Percentiles rank a stretch among this genome's conserved stretches.
Evolutionary conservation across 2,329 filamentous ascomycete species (phyloP).

Genomic region (Orbilia oligospora): DNA sequence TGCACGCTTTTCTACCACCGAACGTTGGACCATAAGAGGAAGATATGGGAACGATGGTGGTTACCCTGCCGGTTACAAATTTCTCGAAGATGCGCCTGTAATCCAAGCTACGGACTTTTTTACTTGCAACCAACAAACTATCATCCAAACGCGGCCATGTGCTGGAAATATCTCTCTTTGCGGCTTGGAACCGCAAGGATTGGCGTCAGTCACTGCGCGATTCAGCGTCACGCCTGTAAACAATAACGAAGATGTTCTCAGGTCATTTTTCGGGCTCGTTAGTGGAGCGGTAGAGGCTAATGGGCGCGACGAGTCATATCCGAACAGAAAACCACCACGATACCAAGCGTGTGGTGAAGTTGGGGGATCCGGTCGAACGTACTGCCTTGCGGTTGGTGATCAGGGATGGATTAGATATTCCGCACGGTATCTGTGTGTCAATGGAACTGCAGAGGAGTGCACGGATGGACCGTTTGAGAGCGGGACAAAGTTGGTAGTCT

Average conservation of each 20-base stretch:
- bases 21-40: slow-evolving; percentile 1
- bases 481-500: slow-evolving; percentile 20
- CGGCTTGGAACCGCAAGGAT: not conserved
- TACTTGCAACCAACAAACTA: not conserved
- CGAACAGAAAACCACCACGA: not conserved
- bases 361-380: not conserved
- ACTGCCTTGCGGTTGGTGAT: not conserved
- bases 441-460: slow-evolving; percentile 27
- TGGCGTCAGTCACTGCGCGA: not conserved
- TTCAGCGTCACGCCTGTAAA: slow-evolving; percentile 20
- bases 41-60: no score
- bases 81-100: slow-evolving; percentile 1
- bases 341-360: slow-evolving; percentile 15
- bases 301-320: not conserved
- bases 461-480: slow-evolving; percentile 38
- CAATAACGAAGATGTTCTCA: not conserved
- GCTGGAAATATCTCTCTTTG: not conserved
- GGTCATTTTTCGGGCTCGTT: slow-evolving; percentile 16
- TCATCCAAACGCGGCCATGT: not conserved
- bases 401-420: not conserved
- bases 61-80: not conserved
- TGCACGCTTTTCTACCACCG: slow-evolving; percentile 18
- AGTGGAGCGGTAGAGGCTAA: not conserved
- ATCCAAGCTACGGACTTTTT: slow-evolving; percentile 11
- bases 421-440: slow-evolving; percentile 8